Percentiles rank a stretch among this genome's conserved stretches.
Evolutionary conservation across 352 stramenopile species (phyloP).

Genomic region (Globisporangium abappressorium): DNA sequence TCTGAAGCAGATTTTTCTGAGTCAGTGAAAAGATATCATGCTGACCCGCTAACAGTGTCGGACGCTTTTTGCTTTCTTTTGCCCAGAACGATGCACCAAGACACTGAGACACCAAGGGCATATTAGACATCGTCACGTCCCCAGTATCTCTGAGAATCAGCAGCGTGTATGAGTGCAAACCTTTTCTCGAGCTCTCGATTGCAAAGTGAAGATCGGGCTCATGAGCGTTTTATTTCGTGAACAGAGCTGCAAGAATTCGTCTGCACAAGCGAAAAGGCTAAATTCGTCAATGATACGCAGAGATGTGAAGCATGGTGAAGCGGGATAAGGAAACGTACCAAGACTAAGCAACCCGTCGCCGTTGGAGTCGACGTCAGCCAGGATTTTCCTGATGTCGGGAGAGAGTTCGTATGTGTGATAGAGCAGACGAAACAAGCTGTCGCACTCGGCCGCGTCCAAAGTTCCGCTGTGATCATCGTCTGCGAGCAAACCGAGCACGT

Average conservation of each 20-base stretch:
- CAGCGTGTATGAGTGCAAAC: conserved; percentile 2
- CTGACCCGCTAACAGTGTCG: conserved; percentile 19
- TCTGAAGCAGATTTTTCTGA: conserved; percentile 14
- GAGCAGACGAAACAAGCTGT: conserved; percentile 50
- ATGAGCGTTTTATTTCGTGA: conserved; percentile 34
- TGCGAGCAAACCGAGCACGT: background rate
- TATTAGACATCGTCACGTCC: background rate
- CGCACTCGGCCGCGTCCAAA: conserved; percentile 40
- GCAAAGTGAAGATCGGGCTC: conserved; percentile 39
- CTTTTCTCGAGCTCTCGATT: conserved; percentile 27
- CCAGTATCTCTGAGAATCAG: background rate
- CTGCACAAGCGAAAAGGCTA: conserved; percentile 14
- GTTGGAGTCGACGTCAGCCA: conserved; percentile 36
- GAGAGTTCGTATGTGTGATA: conserved; percentile 45
- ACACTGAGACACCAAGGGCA: conserved; percentile 21
- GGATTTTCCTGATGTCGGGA: conserved; percentile 26
- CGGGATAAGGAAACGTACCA: conserved; percentile 8
- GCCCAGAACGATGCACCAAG: conserved; percentile 36
- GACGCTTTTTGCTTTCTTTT: conserved; percentile 32
- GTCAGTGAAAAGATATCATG: conserved; percentile 30
- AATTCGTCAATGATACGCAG: background rate
- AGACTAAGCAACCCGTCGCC: conserved; percentile 29
- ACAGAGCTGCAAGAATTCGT: conserved; percentile 40
- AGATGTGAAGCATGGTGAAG: background rate
- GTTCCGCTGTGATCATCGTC: conserved; percentile 48